A percentile compares a stretch with the other conserved stretches of the same genome.
phyloP scores from a whole-genome alignment of 2,329 filamentous ascomycete species.

The Colletotrichum ledebouriae region DNA sequence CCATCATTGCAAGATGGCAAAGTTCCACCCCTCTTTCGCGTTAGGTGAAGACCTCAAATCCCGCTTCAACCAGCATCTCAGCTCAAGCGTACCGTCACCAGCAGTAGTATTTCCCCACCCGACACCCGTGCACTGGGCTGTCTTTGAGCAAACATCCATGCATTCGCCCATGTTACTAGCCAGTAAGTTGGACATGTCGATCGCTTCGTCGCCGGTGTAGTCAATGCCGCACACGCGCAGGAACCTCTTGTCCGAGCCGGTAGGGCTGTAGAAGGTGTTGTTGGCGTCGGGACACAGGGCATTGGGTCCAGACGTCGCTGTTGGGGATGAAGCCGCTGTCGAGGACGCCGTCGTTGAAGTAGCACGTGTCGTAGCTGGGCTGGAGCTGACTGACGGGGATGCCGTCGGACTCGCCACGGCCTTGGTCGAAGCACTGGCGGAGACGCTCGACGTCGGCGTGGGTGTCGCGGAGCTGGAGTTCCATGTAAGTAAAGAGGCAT shows the following conservation, averaged over 20 bases:
- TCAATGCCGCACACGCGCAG: constrained; percentile 61
- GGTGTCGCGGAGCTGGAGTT: constrained; percentile 17
- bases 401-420: not conserved
- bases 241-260: constrained; percentile 57
- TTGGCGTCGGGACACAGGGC: constrained; percentile 59
- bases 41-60: constrained; percentile 50
- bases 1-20: constrained; percentile 53
- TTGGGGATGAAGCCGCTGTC: constrained; percentile 44
- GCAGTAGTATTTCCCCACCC: constrained; percentile 60
- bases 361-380: constrained; percentile 6
- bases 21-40: constrained; percentile 56
- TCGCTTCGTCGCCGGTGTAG: constrained; percentile 55
- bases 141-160: constrained; percentile 59
- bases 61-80: constrained; percentile 60
- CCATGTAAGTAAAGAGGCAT: not conserved
- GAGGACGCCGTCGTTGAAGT: constrained; percentile 37
- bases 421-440: not conserved
- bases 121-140: constrained; percentile 56
- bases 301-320: constrained; percentile 45
- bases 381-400: not conserved
- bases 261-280: constrained; percentile 58
- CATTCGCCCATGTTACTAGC: constrained; percentile 58
- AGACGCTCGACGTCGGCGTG: not conserved
- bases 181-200: constrained; percentile 52
- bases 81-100: constrained; percentile 53